phyloP scores from a whole-genome alignment of 2,329 filamentous ascomycete genomes.

The Neoscytalidium dimidiatum region DNA sequence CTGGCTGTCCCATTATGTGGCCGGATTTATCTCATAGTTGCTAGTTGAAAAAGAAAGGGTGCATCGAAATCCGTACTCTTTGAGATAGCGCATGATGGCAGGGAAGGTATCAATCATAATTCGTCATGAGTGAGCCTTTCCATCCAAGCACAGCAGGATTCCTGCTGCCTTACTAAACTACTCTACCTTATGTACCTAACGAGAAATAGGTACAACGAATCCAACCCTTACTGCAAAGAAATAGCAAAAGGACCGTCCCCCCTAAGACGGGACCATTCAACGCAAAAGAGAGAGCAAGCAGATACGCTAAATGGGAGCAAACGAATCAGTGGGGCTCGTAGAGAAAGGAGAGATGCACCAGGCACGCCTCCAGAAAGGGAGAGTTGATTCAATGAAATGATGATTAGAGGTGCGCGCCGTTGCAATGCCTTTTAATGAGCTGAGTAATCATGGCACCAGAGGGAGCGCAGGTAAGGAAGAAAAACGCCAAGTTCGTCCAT shows the following conservation, averaged over 20 bases:
- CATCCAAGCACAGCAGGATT: not conserved
- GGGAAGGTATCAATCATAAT: not conserved
- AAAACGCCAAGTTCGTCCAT: not conserved
- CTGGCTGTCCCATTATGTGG: too few species aligned
- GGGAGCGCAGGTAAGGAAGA: not conserved
- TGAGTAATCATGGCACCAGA: not conserved
- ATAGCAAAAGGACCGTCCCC: not conserved
- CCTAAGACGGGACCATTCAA: not conserved
- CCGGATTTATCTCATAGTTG: too few species aligned
- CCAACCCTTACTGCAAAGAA: not conserved
- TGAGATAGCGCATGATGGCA: not conserved
- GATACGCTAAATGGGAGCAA: not conserved
- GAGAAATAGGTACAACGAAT: not conserved
- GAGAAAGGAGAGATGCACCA: not conserved
- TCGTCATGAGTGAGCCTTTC: not conserved
- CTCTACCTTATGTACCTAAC: not conserved
- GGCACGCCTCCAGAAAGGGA: not conserved
- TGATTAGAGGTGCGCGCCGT: not conserved
- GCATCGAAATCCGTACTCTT: not conserved
- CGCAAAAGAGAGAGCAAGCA: not conserved
- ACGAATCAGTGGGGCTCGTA: not conserved
- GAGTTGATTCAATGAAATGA: not conserved
- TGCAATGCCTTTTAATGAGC: not conserved
- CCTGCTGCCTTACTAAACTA: not conserved
- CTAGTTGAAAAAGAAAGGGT: too few species aligned